Conservation (phyloP, 192 early-diverging fungal genomes). For the Podila horticola region DNA sequence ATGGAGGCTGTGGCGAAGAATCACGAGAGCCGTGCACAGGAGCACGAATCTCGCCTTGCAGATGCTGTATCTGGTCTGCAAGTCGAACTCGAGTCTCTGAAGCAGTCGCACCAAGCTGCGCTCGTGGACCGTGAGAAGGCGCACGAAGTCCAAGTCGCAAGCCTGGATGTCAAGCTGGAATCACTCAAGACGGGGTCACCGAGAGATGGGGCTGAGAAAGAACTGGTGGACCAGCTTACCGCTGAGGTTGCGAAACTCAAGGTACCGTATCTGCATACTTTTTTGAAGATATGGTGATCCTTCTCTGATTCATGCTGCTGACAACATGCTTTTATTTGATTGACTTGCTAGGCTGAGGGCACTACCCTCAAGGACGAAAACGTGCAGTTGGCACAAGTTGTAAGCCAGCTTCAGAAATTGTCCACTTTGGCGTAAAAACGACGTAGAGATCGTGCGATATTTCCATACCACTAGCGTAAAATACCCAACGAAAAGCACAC, state of each 20-base stretch:
- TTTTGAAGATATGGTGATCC: not conserved
- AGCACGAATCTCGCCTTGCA: not conserved
- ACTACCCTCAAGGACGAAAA: constrained; percentile 17
- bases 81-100: not conserved
- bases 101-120: not conserved
- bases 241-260: constrained; percentile 53
- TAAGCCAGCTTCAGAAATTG: constrained; percentile 15
- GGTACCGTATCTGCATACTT: constrained; percentile 15
- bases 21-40: not conserved
- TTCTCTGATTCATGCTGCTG: not conserved
- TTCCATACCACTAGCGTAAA: no score
- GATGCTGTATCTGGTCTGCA: not conserved
- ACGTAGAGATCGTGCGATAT: no score
- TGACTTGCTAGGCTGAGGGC: constrained; percentile 13
- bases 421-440: no score
- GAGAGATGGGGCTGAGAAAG: not conserved
- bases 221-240: not conserved
- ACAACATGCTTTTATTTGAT: not conserved
- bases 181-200: not conserved
- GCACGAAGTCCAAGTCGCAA: not conserved
- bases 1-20: not conserved
- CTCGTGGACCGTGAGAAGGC: not conserved
- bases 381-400: constrained; percentile 5
- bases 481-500: no score
- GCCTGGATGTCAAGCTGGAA: not conserved